phyloP scores from a whole-genome alignment of 225 moss, liverwort and hornwort species.

The Marchantia paleacea region DNA sequence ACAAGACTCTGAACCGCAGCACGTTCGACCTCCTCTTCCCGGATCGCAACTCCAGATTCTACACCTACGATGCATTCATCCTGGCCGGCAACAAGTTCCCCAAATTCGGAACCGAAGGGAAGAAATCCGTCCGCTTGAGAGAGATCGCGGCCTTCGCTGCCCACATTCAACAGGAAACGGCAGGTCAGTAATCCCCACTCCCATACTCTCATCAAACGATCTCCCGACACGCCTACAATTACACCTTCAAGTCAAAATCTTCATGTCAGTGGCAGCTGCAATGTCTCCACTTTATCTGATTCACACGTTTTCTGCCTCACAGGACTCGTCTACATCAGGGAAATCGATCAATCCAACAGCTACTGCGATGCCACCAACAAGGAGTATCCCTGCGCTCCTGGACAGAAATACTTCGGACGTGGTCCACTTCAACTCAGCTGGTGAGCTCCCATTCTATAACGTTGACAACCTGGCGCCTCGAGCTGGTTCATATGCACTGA shows the following conservation, averaged over 20 bases:
- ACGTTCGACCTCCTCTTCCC: conserved; percentile 59
- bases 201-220: not conserved
- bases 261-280: not conserved
- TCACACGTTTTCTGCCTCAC: not conserved
- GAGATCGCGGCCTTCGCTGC: conserved; percentile 89
- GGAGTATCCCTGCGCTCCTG: conserved; percentile 40
- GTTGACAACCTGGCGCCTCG: not conserved
- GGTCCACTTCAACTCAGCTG: conserved; percentile 54
- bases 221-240: not conserved
- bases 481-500: no score
- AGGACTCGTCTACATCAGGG: conserved; percentile 71
- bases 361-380: conserved; percentile 53
- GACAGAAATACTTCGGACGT: conserved; percentile 47
- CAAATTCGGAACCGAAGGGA: conserved; percentile 45
- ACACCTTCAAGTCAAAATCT: not conserved
- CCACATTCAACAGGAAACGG: conserved; percentile 81
- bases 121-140: conserved; percentile 19
- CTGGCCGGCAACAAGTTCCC: conserved; percentile 55
- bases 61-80: conserved; percentile 74
- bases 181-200: conserved; percentile 35
- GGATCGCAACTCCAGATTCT: conserved; percentile 58
- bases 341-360: conserved; percentile 51
- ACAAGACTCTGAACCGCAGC: conserved; percentile 40
- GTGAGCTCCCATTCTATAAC: conserved; percentile 13
- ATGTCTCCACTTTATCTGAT: not conserved